Evolutionary conservation across 2,329 filamentous ascomycete genomes (phyloP).

Genomic region (Phaeosphaeriaceae sp.): DNA sequence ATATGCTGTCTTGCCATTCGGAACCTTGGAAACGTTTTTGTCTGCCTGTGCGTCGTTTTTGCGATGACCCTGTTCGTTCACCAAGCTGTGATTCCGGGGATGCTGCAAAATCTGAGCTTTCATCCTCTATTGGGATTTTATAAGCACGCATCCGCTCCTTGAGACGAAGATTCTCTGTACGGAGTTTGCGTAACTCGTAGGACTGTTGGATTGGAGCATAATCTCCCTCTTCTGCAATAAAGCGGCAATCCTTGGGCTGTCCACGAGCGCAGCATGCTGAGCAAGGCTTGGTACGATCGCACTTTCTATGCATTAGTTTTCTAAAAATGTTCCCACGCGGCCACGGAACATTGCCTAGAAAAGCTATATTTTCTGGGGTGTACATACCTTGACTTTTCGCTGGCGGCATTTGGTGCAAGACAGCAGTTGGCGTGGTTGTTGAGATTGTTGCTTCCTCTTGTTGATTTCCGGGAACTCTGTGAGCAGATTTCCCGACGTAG

Average conservation of each 20-base stretch:
- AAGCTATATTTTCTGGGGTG: neutral
- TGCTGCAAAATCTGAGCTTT: slow-evolving; percentile 37
- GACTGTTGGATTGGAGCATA: slow-evolving; percentile 56
- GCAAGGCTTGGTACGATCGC: slow-evolving; percentile 58
- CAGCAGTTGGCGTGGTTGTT: slow-evolving; percentile 53
- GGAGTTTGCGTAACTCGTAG: slow-evolving; percentile 55
- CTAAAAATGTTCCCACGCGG: too few relatives aligned
- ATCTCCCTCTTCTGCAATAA: slow-evolving; percentile 54
- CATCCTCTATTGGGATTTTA: slow-evolving; percentile 46
- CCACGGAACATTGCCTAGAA: neutral
- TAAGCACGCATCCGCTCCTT: slow-evolving; percentile 50
- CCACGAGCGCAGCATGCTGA: slow-evolving; percentile 57
- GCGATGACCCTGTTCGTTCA: slow-evolving; percentile 26
- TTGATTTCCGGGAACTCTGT: slow-evolving; percentile 11
- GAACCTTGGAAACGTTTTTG: slow-evolving; percentile 49
- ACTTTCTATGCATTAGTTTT: slow-evolving; percentile 40
- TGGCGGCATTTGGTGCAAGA: slow-evolving; percentile 58
- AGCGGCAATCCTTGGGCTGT: slow-evolving; percentile 56
- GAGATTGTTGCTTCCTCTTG: slow-evolving; percentile 47
- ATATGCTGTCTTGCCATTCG: slow-evolving; percentile 54
- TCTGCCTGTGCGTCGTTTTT: slow-evolving; percentile 30
- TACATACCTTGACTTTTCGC: slow-evolving; percentile 55
- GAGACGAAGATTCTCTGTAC: slow-evolving; percentile 53
- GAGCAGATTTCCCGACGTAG: slow-evolving; percentile 14
- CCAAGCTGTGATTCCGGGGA: slow-evolving; percentile 27